Evolutionary conservation across 768 basidiomycete genomes (phyloP), one percentile per base, ranked within the genome.

Genomic region (Mycena filopes): DNA sequence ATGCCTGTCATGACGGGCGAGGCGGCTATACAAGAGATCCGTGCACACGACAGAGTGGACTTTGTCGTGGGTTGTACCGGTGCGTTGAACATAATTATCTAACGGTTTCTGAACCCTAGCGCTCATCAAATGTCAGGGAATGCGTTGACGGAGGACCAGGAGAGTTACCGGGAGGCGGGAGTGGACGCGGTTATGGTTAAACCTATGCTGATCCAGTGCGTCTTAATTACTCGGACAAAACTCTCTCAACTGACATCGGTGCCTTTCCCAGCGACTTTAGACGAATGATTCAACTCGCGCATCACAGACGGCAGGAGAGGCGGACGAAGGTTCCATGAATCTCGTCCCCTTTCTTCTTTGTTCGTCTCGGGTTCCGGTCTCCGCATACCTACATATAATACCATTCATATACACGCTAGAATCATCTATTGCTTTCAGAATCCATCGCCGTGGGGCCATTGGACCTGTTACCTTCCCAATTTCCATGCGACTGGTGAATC

Each of bases 1-100:
- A 79, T 80, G 73, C 69, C 74, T 9, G 57, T 63, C 4, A 70
- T 73, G 66, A 75, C 77, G 2, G 81, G 81, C 12, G 76, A 78
- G 28, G 74, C 80, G 29, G 73, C 76, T 20, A 75, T 79, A 15
- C 66, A 66, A 45, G 70, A 74, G 63, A 59, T 81, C 7, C 64
- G 81, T 20, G 66, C 63, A 29, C 61, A 72, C 23, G 76, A 73
- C 6, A 60, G 79, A 26, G 67, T 72, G 36, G 80, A 81, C 38
- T 76, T 80, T 53, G 73, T 81, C 11, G 75, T 78, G 26, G 73
- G 72, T 29, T 62, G 56, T 51, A 71, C 67, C 2, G 61, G 63
- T 69, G 20, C 43, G 20, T 31, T 5, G 42, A 11, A 1, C 18
- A 7, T 23, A 23, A 10, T n/a, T n/a, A n/a, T n/a, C n/a, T n/a